Conservation (phyloP, 1,284 basidiomycete species). For the Wallemia ichthyophaga region DNA sequence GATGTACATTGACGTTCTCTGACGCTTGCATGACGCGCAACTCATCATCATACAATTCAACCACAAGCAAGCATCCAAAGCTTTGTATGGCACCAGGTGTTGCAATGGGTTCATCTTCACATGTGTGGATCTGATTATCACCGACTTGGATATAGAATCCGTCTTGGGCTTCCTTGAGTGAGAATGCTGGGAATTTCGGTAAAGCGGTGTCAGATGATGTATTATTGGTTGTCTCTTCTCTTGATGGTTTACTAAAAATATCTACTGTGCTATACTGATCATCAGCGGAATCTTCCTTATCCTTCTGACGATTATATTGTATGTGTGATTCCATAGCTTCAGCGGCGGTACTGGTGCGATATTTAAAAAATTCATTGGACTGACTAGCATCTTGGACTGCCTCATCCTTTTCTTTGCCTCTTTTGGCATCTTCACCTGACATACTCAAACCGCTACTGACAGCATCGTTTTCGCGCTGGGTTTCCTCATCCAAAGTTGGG, state of each 20-base stretch:
- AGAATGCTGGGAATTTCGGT: background rate
- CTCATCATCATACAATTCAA: constrained; percentile 34
- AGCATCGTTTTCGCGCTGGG: background rate
- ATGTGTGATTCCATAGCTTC: background rate
- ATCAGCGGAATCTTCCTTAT: background rate
- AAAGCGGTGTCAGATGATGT: background rate
- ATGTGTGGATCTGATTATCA: constrained; percentile 31
- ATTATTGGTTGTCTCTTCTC: background rate
- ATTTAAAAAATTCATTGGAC: background rate
- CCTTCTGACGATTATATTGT: background rate
- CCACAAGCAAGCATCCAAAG: constrained; percentile 49
- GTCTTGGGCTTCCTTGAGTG: background rate
- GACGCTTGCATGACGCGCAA: background rate
- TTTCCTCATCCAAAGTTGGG: background rate
- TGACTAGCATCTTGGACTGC: no score
- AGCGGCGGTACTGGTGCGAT: background rate
- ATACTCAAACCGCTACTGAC: background rate
- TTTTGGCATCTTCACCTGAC: background rate
- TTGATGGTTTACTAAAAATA: no score
- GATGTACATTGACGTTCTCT: background rate
- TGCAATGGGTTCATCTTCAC: constrained; percentile 66
- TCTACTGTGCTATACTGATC: background rate
- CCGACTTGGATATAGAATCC: background rate
- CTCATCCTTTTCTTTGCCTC: background rate
- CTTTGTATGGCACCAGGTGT: constrained; percentile 60